A percentile compares a stretch with the other conserved stretches of the same genome.
Evolutionary conservation across 495 filamentous ascomycete species (phyloP).

Genomic region (Acidomyces sp.): DNA sequence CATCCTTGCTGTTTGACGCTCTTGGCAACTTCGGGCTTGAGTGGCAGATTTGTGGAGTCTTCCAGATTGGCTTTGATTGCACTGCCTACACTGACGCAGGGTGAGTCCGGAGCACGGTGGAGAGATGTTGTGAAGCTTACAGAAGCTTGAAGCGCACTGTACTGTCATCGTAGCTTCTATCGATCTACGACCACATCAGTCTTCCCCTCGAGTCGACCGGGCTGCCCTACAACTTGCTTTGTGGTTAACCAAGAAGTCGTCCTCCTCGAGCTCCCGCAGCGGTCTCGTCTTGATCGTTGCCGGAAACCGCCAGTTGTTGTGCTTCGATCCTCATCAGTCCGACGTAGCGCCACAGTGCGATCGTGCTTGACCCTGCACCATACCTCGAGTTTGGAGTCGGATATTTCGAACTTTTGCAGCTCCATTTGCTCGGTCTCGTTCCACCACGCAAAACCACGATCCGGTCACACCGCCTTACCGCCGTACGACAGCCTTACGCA

Average conservation of each 20-base stretch:
- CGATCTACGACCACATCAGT: no score
- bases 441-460: no score
- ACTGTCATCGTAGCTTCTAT: slow-evolving; percentile 16
- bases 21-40: slow-evolving; percentile 6
- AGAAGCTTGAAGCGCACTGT: slow-evolving; percentile 19
- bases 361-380: no score
- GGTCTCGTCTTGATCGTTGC: slow-evolving; percentile 11
- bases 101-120: background rate
- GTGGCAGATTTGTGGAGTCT: slow-evolving; percentile 10
- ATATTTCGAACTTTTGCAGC: slow-evolving; percentile 12
- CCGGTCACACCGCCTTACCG: slow-evolving; percentile 7
- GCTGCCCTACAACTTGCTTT: slow-evolving; percentile 1
- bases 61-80: slow-evolving; percentile 16
- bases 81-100: slow-evolving; percentile 3
- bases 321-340: no score
- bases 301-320: slow-evolving; percentile 17
- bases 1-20: slow-evolving; percentile 14
- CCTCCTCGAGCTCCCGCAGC: slow-evolving; percentile 15
- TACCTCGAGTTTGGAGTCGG: slow-evolving; percentile 16
- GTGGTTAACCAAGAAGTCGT: slow-evolving; percentile 18
- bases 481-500: slow-evolving; percentile 6
- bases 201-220: no score
- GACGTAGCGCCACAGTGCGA: no score
- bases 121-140: background rate
- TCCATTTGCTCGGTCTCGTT: slow-evolving; percentile 2